A percentile compares a stretch with the other conserved stretches of the same genome.
Evolutionary conservation across 345 rosid species (phyloP).

Genomic region (Sonneratia alba): DNA sequence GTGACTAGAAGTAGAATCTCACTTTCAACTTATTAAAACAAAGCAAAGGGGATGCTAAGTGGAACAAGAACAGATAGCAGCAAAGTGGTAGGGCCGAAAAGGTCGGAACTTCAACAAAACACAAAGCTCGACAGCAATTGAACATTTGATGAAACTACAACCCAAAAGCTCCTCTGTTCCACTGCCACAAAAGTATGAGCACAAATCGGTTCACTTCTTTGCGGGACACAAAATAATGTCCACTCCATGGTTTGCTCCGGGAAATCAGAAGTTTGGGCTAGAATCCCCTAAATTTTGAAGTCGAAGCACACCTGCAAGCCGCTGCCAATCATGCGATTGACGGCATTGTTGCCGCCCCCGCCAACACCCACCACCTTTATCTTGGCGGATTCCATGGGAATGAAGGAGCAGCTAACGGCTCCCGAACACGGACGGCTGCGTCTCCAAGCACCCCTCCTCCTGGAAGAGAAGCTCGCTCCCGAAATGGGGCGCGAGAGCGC

Average conservation of each 20-base stretch:
- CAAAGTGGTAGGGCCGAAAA: neutral
- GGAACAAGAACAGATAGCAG: neutral
- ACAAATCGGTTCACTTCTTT: neutral
- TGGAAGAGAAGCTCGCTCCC: constrained; percentile 7
- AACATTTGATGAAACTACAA: neutral
- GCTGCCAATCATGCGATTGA: constrained; percentile 95
- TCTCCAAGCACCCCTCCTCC: constrained; percentile 17
- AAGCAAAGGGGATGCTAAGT: neutral
- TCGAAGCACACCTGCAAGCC: constrained; percentile 58
- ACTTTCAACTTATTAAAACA: neutral
- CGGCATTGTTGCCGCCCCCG: constrained; percentile 99
- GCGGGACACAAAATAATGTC: neutral
- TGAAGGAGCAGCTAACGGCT: constrained; percentile 50
- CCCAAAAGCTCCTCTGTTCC: neutral
- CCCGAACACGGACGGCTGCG: constrained; percentile 21
- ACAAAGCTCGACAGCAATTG: neutral
- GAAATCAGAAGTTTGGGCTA: neutral
- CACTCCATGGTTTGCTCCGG: neutral
- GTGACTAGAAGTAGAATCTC: neutral
- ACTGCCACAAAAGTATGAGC: neutral
- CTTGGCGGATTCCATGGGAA: constrained; percentile 72
- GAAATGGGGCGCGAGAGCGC: constrained; percentile 18
- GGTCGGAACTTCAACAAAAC: neutral
- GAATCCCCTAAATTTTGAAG: neutral
- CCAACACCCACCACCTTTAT: constrained; percentile 95